A percentile compares a stretch with the other conserved stretches of the same genome.
These are phyloP conservation scores for Clavispora asparagi DNA, from an alignment of 805 yeast species.

Conservation along the genomic window DNA sequence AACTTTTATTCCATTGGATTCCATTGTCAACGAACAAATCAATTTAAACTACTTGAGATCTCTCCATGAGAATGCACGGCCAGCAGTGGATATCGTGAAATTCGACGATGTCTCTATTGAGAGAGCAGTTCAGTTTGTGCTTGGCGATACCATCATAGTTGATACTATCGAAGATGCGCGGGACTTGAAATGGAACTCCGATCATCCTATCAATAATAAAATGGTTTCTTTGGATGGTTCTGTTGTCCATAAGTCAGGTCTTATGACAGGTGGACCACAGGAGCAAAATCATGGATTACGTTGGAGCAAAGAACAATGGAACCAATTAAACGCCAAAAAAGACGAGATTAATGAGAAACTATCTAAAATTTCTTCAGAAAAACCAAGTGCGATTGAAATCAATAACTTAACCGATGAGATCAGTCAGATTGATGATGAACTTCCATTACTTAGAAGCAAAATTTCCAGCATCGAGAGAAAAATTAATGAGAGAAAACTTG, in stretches of 20 bases:
- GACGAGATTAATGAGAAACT: slow-evolving; percentile 37
- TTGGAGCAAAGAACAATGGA: slow-evolving; percentile 73
- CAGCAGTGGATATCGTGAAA: slow-evolving; percentile 70
- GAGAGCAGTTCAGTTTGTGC: slow-evolving; percentile 72
- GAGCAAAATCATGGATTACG: slow-evolving; percentile 37
- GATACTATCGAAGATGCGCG: slow-evolving; percentile 67
- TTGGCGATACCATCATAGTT: slow-evolving; percentile 76
- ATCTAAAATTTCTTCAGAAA: slow-evolving; percentile 39
- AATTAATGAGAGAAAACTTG: slow-evolving; percentile 42
- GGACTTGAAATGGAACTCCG: slow-evolving; percentile 55
- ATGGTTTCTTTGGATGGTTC: slow-evolving; percentile 82
- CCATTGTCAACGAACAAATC: slow-evolving; percentile 51
- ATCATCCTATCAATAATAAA: slow-evolving; percentile 45
- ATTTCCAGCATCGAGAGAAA: slow-evolving; percentile 40
- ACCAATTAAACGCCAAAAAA: slow-evolving; percentile 39
- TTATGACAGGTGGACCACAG: slow-evolving; percentile 86
- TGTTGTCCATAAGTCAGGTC: slow-evolving; percentile 75
- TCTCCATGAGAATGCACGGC: slow-evolving; percentile 49
- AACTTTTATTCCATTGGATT: slow-evolving; percentile 83
- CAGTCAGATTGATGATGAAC: slow-evolving; percentile 34
- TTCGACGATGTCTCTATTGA: slow-evolving; percentile 61
- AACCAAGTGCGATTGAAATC: slow-evolving; percentile 52
- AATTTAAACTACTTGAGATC: slow-evolving; percentile 52
- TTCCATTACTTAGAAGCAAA: slow-evolving; percentile 42
- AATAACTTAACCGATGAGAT: slow-evolving; percentile 55